Evolutionary conservation across 2,329 filamentous ascomycete species (phyloP).

Genomic region (Beauveria varroae): DNA sequence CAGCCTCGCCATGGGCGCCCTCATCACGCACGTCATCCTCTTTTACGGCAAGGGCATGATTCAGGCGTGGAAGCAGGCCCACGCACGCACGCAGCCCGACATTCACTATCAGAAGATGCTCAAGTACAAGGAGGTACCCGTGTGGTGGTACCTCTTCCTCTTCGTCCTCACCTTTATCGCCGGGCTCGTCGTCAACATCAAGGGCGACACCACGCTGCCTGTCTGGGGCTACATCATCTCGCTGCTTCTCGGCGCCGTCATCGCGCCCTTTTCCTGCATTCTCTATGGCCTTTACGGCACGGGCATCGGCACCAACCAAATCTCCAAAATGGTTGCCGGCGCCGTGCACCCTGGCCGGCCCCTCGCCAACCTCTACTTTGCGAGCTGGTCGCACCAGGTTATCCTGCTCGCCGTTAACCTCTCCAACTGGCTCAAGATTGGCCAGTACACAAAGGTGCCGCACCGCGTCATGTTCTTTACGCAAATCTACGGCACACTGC

Average conservation of each 20-base stretch:
- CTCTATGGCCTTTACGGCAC: conserved; percentile 20
- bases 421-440: conserved; percentile 26
- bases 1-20: conserved; percentile 22
- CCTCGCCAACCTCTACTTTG: conserved; percentile 37
- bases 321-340: conserved; percentile 37
- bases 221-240: conserved; percentile 29
- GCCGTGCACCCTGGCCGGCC: conserved; percentile 34
- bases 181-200: conserved; percentile 27
- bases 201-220: conserved; percentile 28
- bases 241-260: conserved; percentile 27
- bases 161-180: conserved; percentile 25
- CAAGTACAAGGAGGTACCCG: conserved; percentile 29
- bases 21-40: conserved; percentile 16
- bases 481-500: conserved; percentile 33
- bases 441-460: conserved; percentile 29
- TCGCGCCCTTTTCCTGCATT: conserved; percentile 26
- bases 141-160: conserved; percentile 29
- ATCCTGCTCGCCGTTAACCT: conserved; percentile 24
- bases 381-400: conserved; percentile 26
- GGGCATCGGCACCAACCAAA: conserved; percentile 16
- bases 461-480: conserved; percentile 32
- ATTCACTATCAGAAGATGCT: conserved; percentile 35
- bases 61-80: conserved; percentile 16
- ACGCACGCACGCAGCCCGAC: conserved; percentile 21
- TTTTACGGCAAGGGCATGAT: conserved; percentile 16